Evolutionary conservation across 108 stramenopile species (phyloP), one percentile per base, ranked within the genome.

Genomic region (Skeletonema tropicum): DNA sequence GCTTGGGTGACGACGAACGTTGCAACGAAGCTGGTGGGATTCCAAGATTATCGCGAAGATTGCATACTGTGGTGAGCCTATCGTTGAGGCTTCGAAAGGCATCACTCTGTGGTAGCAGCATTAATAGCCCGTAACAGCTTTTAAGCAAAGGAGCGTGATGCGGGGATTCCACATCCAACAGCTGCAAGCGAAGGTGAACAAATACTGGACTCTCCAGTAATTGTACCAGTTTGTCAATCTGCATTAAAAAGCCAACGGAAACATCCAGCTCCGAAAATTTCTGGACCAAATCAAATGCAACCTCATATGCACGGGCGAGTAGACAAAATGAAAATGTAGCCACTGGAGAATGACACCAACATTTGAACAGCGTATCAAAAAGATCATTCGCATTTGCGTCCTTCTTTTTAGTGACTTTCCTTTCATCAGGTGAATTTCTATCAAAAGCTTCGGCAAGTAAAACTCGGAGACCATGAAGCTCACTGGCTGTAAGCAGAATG

Each of bases 271-370:
- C 88, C 0, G 92, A 91, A 69, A 97, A 94, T 5, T 89, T 86
- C 72, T 92, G 85, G 9, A 97, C 90, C 60, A 99, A 85, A n/a
- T 87, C 86, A 79, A 95, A 93, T 15, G 98, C 94, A 3, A 98
- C 71, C 32, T 97, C 90, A 83, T 98, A 99, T 10, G 97, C 97
- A 73, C 97, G 96, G 11, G 97, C 97, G 25, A 99, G 80, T 3
- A 99, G 83, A 66, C 98, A 99, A 31, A 99, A 87, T 11, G 94
- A 91, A 76, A 99, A 95, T 15, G 98, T 98, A 0, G 99, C 89
- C 3, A 98, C 97, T 0, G 99, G 97, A 78, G 97, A 97, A 84
- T 97, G 96, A 74, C 93, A 96, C 99, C 99, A 99, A 66, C 97
- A 98, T 19, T 82, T 84, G 77, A 97, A 98, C 13, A 99, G 85